phyloP scores from a whole-genome alignment of 768 basidiomycete genomes.

The Naganishia onofrii region DNA sequence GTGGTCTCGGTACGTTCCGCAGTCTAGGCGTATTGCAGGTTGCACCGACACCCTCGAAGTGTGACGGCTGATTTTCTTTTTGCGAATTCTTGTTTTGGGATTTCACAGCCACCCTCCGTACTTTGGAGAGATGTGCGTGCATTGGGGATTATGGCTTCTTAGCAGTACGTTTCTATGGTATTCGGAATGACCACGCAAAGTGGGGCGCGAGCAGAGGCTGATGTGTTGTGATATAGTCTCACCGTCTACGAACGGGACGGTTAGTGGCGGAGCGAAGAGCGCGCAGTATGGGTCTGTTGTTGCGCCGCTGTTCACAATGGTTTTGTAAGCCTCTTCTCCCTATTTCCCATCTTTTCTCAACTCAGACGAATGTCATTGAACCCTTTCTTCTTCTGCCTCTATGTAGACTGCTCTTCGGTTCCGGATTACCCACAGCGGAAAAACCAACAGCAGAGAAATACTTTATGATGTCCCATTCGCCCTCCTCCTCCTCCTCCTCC shows the following conservation, averaged over 20 bases:
- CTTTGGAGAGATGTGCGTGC: conserved; percentile 63
- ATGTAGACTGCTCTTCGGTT: conserved; percentile 60
- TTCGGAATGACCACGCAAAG: background rate
- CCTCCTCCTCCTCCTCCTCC: background rate
- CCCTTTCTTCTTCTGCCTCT: background rate
- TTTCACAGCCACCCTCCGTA: conserved; percentile 64
- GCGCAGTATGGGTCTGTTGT: conserved; percentile 65
- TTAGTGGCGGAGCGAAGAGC: conserved; percentile 55
- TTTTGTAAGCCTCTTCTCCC: conserved; percentile 56
- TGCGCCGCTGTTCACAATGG: conserved; percentile 65
- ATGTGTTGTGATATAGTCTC: conserved; percentile 57
- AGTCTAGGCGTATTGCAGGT: conserved; percentile 23
- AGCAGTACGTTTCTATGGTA: conserved; percentile 35
- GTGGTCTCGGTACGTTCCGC: conserved; percentile 30
- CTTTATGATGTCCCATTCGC: conserved; percentile 58
- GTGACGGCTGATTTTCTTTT: conserved; percentile 49
- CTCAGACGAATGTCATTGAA: background rate
- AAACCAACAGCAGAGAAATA: conserved; percentile 65
- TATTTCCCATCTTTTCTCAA: no score
- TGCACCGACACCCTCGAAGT: background rate
- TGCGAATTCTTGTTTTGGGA: conserved; percentile 50
- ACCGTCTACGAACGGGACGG: conserved; percentile 58
- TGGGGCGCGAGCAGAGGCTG: background rate
- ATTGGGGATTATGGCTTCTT: conserved; percentile 39
- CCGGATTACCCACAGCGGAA: conserved; percentile 69